phyloP scores from a whole-genome alignment of 805 yeast genomes.

The Cyberlindnera japonica region DNA sequence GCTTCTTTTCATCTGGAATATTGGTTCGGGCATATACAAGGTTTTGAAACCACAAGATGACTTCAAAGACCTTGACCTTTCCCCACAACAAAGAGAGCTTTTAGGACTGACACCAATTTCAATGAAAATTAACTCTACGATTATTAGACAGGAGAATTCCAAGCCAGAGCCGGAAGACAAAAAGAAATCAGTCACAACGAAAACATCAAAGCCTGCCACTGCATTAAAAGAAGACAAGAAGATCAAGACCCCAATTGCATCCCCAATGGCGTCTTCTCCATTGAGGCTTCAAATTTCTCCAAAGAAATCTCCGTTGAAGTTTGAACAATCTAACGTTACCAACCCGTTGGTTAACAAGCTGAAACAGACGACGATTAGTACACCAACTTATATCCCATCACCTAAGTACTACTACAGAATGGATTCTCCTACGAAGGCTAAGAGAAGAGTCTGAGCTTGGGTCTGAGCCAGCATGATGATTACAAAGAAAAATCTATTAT shows the following conservation, averaged over 20 bases:
- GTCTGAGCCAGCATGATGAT: too few species aligned
- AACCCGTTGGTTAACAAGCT: conserved; percentile 7
- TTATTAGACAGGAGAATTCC: conserved; percentile 24
- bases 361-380: conserved; percentile 4
- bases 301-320: conserved; percentile 8
- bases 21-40: conserved; percentile 29
- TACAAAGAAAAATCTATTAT: too few species aligned
- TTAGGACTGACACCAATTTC: conserved; percentile 29
- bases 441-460: conserved; percentile 25
- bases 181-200: not conserved
- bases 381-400: conserved; percentile 30
- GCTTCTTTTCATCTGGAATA: conserved; percentile 29
- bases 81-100: conserved; percentile 31
- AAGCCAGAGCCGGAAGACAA: not conserved
- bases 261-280: conserved; percentile 28
- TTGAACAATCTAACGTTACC: conserved; percentile 15
- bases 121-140: conserved; percentile 10
- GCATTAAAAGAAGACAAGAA: conserved; percentile 23
- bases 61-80: conserved; percentile 32
- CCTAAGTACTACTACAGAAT: conserved; percentile 30
- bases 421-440: conserved; percentile 31
- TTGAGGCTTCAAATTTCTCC: conserved; percentile 15
- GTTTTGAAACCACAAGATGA: conserved; percentile 30
- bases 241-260: conserved; percentile 24
- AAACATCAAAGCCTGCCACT: not conserved